phyloP scores from a whole-genome alignment of 2,329 filamentous ascomycete genomes.

The Bisporella sp. region DNA sequence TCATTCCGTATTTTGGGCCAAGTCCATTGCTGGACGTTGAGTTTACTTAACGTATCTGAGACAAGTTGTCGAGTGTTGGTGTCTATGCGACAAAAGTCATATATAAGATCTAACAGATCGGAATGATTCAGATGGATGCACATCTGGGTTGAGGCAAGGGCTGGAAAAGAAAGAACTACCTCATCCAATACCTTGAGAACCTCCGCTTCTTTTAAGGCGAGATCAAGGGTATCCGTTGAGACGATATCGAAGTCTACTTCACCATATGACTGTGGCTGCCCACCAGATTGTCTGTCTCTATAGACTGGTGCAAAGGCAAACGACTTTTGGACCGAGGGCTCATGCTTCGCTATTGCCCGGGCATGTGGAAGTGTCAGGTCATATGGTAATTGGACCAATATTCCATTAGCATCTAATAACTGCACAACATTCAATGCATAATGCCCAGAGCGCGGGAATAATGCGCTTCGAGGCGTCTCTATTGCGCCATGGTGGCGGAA shows the following conservation, averaged over 20 bases:
- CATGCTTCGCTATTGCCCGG: slow-evolving; percentile 71
- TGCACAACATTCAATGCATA: slow-evolving; percentile 71
- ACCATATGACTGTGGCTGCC: slow-evolving; percentile 73
- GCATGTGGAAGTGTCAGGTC: slow-evolving; percentile 89
- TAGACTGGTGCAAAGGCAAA: slow-evolving; percentile 88
- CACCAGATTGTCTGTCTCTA: slow-evolving; percentile 68
- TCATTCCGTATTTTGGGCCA: slow-evolving; percentile 82
- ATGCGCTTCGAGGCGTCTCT: slow-evolving; percentile 63
- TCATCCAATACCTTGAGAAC: slow-evolving; percentile 93
- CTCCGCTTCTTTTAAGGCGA: slow-evolving; percentile 87
- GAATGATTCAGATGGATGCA: slow-evolving; percentile 90
- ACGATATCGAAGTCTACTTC: slow-evolving; percentile 97
- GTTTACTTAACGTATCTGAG: slow-evolving; percentile 77
- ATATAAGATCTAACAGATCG: slow-evolving; percentile 77
- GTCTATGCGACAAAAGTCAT: slow-evolving; percentile 81
- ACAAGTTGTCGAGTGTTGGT: slow-evolving; percentile 59
- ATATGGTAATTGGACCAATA: slow-evolving; percentile 88
- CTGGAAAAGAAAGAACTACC: slow-evolving; percentile 73
- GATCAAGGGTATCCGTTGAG: slow-evolving; percentile 72
- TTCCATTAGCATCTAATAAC: slow-evolving; percentile 75
- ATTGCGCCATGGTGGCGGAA: slow-evolving; percentile 88
- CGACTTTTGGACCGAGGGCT: slow-evolving; percentile 61
- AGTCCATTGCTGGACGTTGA: slow-evolving; percentile 73
- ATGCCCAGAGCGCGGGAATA: slow-evolving; percentile 78
- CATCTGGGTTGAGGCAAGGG: slow-evolving; percentile 64